These are phyloP conservation scores for Yamadazyma phyllophila DNA, from an alignment of 805 yeast species.

Conservation along the genomic window DNA sequence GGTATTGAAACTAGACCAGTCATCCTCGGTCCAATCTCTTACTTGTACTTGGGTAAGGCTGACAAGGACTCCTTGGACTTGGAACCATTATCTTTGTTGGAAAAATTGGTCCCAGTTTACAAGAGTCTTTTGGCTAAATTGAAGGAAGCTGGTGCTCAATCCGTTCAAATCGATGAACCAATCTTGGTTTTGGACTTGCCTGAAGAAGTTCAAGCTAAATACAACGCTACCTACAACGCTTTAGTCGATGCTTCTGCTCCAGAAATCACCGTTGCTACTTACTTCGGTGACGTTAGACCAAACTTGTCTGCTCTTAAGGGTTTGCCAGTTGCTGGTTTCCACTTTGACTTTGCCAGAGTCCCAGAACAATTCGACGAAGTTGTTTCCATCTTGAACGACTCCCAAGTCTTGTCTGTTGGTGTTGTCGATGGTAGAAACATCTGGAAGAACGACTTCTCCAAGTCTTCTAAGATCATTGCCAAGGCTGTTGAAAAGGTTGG, in stretches of 20 bases:
- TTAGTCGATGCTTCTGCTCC: conserved; percentile 69
- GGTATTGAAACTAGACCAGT: conserved; percentile 99
- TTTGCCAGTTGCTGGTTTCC: conserved; percentile 93
- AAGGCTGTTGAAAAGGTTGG: conserved; percentile 85
- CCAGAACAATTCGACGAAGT: conserved; percentile 95
- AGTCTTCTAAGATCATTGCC: conserved; percentile 78
- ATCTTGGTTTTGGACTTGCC: conserved; percentile 91
- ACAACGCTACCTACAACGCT: conserved; percentile 81
- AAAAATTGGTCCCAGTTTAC: conserved; percentile 91
- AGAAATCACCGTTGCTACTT: conserved; percentile 80
- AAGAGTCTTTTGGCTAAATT: conserved; percentile 83
- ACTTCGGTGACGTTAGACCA: conserved; percentile 98
- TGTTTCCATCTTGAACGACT: conserved; percentile 57
- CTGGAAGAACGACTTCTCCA: conserved; percentile 95
- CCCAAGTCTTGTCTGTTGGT: conserved; percentile 92
- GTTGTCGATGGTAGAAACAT: conserved; percentile 98
- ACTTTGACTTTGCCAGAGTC: conserved; percentile 92
- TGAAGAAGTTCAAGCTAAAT: conserved; percentile 77
- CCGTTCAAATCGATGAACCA: conserved; percentile 98
- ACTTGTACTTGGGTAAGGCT: conserved; percentile 93
- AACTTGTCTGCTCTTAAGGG: conserved; percentile 85
- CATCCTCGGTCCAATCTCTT: conserved; percentile 93
- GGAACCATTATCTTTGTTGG: conserved; percentile 87
- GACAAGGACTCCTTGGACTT: conserved; percentile 96
- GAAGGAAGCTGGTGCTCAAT: conserved; percentile 89